phyloP scores from a whole-genome alignment of 331 rosid genomes.

The Malus hybrid region DNA sequence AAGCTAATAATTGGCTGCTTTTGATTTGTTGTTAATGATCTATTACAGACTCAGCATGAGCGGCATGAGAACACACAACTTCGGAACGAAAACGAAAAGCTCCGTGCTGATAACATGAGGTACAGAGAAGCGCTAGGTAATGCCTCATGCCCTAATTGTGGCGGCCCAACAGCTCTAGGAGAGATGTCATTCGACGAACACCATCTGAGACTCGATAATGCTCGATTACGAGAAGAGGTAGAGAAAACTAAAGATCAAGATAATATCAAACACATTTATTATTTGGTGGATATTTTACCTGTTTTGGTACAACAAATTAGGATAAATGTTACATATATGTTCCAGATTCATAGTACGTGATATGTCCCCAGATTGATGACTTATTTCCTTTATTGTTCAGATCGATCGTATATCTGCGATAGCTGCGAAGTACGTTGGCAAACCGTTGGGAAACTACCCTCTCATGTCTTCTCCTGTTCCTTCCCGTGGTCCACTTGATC shows the following conservation, averaged over 20 bases:
- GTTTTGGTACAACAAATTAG: neutral
- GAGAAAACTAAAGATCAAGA: neutral
- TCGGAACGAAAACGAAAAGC: slow-evolving; percentile 79
- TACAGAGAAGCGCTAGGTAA: slow-evolving; percentile 90
- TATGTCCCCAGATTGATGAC: neutral
- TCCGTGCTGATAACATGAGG: slow-evolving; percentile 83
- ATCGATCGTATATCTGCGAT: slow-evolving; percentile 86
- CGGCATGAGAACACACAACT: slow-evolving; percentile 79
- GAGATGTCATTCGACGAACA: slow-evolving; percentile 99
- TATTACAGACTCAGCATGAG: slow-evolving; percentile 77
- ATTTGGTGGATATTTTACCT: neutral
- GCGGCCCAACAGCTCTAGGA: slow-evolving; percentile 94
- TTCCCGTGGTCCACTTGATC: slow-evolving; percentile 48
- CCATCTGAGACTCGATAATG: slow-evolving; percentile 84
- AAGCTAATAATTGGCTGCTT: neutral
- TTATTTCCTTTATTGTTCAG: slow-evolving; percentile 18
- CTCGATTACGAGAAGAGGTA: slow-evolving; percentile 97
- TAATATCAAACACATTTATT: neutral
- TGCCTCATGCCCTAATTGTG: slow-evolving; percentile 95
- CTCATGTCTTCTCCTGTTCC: slow-evolving; percentile 58
- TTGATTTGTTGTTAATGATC: neutral
- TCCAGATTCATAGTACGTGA: neutral
- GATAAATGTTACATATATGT: neutral
- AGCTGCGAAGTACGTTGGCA: slow-evolving; percentile 93
- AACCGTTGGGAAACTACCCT: slow-evolving; percentile 80